Base-by-base conservation (phyloP, 768 basidiomycete genomes). In the Podaxis sp. region DNA sequence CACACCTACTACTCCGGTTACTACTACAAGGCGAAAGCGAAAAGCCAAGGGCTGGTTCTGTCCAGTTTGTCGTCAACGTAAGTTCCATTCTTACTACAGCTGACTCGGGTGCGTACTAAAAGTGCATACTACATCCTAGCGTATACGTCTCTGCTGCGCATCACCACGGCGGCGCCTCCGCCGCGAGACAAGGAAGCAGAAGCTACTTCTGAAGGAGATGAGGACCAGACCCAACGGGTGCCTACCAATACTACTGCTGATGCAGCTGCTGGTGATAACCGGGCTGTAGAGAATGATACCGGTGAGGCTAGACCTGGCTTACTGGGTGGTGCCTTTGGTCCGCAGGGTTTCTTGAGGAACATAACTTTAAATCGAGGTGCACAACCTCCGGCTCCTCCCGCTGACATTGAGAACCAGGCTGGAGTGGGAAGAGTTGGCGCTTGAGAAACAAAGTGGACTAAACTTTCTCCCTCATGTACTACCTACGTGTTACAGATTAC, bases 41-140 rank as follows among this genome's bases (percentile, higher is more conserved):
- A 95, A 93, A 76, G 90, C 93, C 0, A 98, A 98, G 74, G 95
- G 95, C 4, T 98, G 95, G 95, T 93, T 90, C 81, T 98, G 95
- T 71, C 95, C 95, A 28, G 92, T 98, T 52, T 96, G 95, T 72
- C 84, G 95, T 65, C 94, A 95, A 80, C 93, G 93, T 95, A 69
- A 72, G 91, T 82, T 25, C 46, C 50, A 25, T 58, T 57, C 38
- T 28, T 53, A n/a, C 23, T n/a, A 14, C 46, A 16, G 10, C 21
- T 47, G 23, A 47, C 21, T 21, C 13, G 21, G 25, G 47, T 23
- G 4, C 10, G 25, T 13, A 48, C 25, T 48, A 6, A 48, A 44
- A 44, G 21, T 44, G 18, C 42, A 6, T 47, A 52, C 36, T 36
- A 61, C 63, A 37, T 5, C 21, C 7, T 63, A 93, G 91, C 93